These are phyloP conservation scores for Phyllachora maydis DNA, from an alignment of 2,329 filamentous ascomycete species.

Conservation along the genomic window DNA sequence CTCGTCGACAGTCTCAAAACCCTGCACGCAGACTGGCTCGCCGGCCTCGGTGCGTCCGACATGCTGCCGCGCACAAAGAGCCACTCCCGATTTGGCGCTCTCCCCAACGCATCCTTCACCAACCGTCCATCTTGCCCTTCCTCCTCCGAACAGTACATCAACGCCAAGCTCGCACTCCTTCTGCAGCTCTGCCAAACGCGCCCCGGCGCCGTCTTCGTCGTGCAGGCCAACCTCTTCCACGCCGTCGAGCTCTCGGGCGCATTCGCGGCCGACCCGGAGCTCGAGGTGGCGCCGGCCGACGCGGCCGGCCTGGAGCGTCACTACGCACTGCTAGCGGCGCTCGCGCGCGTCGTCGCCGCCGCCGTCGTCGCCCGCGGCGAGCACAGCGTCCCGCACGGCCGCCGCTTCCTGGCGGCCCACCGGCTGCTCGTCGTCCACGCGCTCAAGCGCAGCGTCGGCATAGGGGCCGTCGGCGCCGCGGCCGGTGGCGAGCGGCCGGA, in stretches of 20 bases:
- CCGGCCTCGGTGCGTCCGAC: slow-evolving; percentile 17
- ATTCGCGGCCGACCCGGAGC: slow-evolving; percentile 78
- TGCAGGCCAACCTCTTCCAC: slow-evolving; percentile 75
- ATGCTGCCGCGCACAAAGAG: slow-evolving; percentile 1
- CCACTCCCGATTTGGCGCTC: no score
- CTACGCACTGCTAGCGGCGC: slow-evolving; percentile 62
- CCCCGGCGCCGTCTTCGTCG: slow-evolving; percentile 65
- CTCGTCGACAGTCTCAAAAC: slow-evolving; percentile 72
- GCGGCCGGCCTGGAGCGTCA: slow-evolving; percentile 55
- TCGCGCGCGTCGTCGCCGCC: slow-evolving; percentile 65
- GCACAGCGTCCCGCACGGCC: slow-evolving; percentile 64
- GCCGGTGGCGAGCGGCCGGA: not conserved
- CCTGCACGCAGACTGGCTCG: slow-evolving; percentile 52
- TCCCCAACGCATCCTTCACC: no score
- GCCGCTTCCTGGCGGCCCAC: slow-evolving; percentile 65
- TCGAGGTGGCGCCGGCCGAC: slow-evolving; percentile 55
- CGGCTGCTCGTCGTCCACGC: slow-evolving; percentile 69
- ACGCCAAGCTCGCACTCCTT: slow-evolving; percentile 65
- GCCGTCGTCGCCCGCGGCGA: slow-evolving; percentile 64
- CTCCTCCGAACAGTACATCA: slow-evolving; percentile 23
- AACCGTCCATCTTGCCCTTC: no score
- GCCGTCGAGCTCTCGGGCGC: slow-evolving; percentile 64
- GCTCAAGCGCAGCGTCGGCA: slow-evolving; percentile 73
- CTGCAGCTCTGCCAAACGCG: slow-evolving; percentile 69
- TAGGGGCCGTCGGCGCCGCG: slow-evolving; percentile 26